These are phyloP conservation scores for Phalaenopsis hybrid DNA, from an alignment of 116 monocot genomes.

Conservation along the genomic window DNA sequence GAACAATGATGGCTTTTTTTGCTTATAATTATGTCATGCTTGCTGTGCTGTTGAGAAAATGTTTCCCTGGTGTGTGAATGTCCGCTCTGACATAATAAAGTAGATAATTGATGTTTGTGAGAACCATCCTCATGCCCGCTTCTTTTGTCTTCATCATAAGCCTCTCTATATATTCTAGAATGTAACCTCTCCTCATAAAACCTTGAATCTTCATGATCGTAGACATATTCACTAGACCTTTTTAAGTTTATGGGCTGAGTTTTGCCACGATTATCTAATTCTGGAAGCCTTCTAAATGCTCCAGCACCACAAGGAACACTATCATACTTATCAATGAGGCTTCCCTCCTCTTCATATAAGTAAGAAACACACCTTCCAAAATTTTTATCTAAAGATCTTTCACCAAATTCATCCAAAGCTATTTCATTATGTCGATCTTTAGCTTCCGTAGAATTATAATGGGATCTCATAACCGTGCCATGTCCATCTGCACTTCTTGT, in stretches of 20 bases:
- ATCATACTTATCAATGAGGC: slow-evolving; percentile 1
- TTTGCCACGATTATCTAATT: slow-evolving; percentile 6
- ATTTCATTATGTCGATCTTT: slow-evolving; percentile 6
- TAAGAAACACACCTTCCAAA: slow-evolving; percentile 9
- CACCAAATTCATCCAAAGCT: not conserved
- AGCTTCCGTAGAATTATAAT: slow-evolving; percentile 5
- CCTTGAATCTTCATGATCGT: slow-evolving; percentile 1
- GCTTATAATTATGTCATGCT: not conserved
- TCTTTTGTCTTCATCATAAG: not conserved
- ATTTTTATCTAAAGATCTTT: not conserved
- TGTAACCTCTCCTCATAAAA: not conserved
- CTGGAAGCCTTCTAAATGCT: slow-evolving; percentile 9
- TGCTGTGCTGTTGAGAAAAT: not conserved
- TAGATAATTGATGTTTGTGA: not conserved
- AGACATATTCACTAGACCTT: slow-evolving; percentile 2
- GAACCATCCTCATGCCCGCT: not conserved
- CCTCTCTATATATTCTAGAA: slow-evolving; percentile 8
- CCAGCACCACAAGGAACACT: not conserved
- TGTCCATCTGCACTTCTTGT: slow-evolving; percentile 8
- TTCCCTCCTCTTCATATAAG: not conserved
- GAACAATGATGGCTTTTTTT: not conserved
- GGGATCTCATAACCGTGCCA: not conserved
- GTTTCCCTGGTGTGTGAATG: slow-evolving; percentile 1
- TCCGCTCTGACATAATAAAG: slow-evolving; percentile 2
- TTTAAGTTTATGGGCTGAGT: not conserved